Evolutionary conservation across 2,329 filamentous ascomycete genomes (phyloP).

Genomic region (Xylariaceae sp.): DNA sequence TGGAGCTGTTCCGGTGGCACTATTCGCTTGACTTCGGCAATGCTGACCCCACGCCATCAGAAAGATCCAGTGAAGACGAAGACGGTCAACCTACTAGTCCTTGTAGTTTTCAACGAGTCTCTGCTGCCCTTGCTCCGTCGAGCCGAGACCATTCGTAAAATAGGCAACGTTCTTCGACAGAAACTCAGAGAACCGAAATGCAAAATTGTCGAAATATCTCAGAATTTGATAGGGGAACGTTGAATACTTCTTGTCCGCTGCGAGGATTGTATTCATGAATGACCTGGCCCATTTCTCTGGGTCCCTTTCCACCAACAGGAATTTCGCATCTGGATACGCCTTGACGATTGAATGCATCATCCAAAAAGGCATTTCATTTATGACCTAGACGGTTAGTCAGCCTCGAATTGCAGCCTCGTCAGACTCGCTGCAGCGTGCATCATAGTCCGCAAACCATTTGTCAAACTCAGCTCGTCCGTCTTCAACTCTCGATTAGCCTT

Average conservation of each 20-base stretch:
- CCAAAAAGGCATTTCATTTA: not conserved
- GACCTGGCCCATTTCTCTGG: slow-evolving; percentile 27
- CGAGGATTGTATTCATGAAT: slow-evolving; percentile 20
- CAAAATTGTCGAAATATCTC: slow-evolving; percentile 16
- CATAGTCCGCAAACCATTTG: not conserved
- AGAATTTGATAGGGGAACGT: slow-evolving; percentile 21
- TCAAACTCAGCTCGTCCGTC: not conserved
- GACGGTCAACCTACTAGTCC: slow-evolving; percentile 18
- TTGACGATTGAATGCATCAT: not conserved
- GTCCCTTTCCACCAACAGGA: not conserved
- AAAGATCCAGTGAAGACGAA: no score
- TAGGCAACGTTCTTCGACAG: not conserved
- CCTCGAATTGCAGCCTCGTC: no score
- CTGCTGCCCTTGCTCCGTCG: slow-evolving; percentile 10
- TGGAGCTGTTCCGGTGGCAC: slow-evolving; percentile 19
- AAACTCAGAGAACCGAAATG: slow-evolving; percentile 6
- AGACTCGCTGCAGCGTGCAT: not conserved
- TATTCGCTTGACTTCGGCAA: slow-evolving; percentile 19
- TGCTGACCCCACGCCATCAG: slow-evolving; percentile 10
- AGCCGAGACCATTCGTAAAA: slow-evolving; percentile 13
- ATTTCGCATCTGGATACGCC: not conserved
- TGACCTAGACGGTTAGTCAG: not conserved
- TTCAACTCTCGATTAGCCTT: not conserved
- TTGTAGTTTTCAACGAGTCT: slow-evolving; percentile 16
- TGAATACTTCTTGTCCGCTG: not conserved